Base-by-base conservation (phyloP, 768 basidiomycete genomes). In the Macrolepiota dolichaula region DNA sequence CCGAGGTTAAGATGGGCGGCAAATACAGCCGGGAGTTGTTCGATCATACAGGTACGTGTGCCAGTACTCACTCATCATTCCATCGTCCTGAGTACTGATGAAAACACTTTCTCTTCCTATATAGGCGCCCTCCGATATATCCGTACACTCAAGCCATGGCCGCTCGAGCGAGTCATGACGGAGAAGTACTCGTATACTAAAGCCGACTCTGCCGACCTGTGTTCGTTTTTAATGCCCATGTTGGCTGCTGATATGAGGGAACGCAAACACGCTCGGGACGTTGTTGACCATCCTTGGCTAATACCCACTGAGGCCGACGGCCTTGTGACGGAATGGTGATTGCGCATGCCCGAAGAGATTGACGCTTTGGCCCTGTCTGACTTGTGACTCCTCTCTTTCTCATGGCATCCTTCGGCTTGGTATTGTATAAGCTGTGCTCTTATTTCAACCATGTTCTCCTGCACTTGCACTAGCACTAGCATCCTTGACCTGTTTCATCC, bases 21-120 rank as follows among this genome's bases (percentile, higher is more conserved):
- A 88, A 86, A 68, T 94, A 88, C 71, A 90, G 89, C 65, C 81
- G 88, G 57, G 92, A 96, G 68, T 72, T 96, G 63, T 96, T 96
- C 71, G 92, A 91, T 65, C 81, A 84, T 64, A 74, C 79, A 64
- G 89, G 89, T 83, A 52, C 58, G 80, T 79, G 51, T 55, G 19
- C 36, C 22, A 44, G 27, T 55, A 22, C 6, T 49, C 24, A 44
- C 47, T 24, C 13, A 53, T 61, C 53, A 22, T 60, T 44, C 68
- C 51, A 54, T 62, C 24, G 57, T 44, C 25, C n/a, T 17, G 29
- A 25, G 24, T 24, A 57, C 29, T 47, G 53, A 32, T 54, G 59
- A 42, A 63, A 50, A 19, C 32, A 25, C 35, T 22, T 51, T 46
- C 55, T 36, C 49, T 38, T 4, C 12, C 27, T 64, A n/a, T 58